phyloP scores from a whole-genome alignment of 2,329 filamentous ascomycete genomes.

The Diaporthe humulicola region DNA sequence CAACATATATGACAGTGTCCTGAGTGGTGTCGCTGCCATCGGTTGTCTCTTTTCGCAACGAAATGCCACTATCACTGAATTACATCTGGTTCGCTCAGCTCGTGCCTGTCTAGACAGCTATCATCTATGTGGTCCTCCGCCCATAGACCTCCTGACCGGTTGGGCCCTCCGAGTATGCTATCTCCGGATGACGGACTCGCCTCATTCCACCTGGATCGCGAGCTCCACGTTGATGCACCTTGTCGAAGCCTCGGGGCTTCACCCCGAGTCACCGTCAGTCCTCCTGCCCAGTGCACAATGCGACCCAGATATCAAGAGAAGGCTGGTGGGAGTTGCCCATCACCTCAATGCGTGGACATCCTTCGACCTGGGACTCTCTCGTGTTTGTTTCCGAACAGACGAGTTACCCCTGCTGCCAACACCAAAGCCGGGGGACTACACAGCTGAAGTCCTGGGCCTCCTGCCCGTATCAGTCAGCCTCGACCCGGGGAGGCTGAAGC shows the following conservation, averaged over 20 bases:
- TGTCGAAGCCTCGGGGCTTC: constrained; percentile 65
- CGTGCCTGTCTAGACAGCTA: constrained; percentile 58
- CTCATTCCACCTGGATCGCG: constrained; percentile 69
- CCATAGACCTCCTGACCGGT: constrained; percentile 56
- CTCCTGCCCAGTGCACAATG: constrained; percentile 46
- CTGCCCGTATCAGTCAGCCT: constrained; percentile 66
- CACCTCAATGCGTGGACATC: constrained; percentile 72
- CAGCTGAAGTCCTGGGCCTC: constrained; percentile 63
- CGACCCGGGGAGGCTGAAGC: constrained; percentile 62
- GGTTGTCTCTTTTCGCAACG: constrained; percentile 64
- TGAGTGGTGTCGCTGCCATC: constrained; percentile 68
- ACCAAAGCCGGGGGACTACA: constrained; percentile 55
- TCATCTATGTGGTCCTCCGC: constrained; percentile 48
- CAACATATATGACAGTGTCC: constrained; percentile 59
- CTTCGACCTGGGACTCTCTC: constrained; percentile 68
- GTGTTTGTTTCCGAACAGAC: constrained; percentile 61
- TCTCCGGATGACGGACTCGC: constrained; percentile 64
- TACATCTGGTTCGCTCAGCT: constrained; percentile 60
- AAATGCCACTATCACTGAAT: constrained; percentile 56
- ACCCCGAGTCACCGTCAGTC: constrained; percentile 53
- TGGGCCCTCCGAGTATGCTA: constrained; percentile 69
- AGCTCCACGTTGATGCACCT: constrained; percentile 70
- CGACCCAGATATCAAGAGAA: constrained; percentile 54
- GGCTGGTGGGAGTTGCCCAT: constrained; percentile 64
- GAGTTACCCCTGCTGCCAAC: constrained; percentile 52